These are phyloP conservation scores for Diplodia seriata DNA, from an alignment of 2,329 filamentous ascomycete species.

Conservation along the genomic window DNA sequence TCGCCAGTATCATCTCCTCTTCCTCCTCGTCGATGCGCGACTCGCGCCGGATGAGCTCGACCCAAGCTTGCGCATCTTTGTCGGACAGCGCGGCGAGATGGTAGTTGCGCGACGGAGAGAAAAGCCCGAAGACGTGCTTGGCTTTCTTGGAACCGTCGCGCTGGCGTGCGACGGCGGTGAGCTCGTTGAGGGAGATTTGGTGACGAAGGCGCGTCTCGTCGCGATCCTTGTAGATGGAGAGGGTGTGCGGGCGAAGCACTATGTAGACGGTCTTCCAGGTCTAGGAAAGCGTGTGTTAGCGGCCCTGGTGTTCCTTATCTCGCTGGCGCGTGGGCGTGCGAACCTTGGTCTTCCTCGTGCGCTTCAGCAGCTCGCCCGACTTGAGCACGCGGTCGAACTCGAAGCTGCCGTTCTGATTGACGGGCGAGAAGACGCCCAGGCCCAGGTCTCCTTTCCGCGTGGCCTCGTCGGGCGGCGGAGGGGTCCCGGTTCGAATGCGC, in stretches of 20 bases:
- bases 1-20: constrained; percentile 78
- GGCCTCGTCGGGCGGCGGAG: constrained; percentile 36
- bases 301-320: not conserved
- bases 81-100: constrained; percentile 80
- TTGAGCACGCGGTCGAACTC: constrained; percentile 95
- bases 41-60: constrained; percentile 77
- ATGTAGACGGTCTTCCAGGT: constrained; percentile 90
- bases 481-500: constrained; percentile 39
- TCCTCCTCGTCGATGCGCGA: constrained; percentile 89
- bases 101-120: constrained; percentile 88
- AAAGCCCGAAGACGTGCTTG: constrained; percentile 88
- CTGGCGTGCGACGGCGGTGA: constrained; percentile 88
- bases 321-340: constrained; percentile 21
- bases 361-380: constrained; percentile 82
- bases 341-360: constrained; percentile 94
- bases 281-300: constrained; percentile 54
- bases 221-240: constrained; percentile 92
- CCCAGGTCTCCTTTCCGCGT: constrained; percentile 36
- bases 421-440: constrained; percentile 74
- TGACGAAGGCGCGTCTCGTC: constrained; percentile 89
- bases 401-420: constrained; percentile 94
- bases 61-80: constrained; percentile 84
- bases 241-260: constrained; percentile 85
- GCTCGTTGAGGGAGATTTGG: constrained; percentile 85
- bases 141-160: constrained; percentile 88